Conservation (phyloP, 805 yeast species). For the Hermanozyma aechmeae region DNA sequence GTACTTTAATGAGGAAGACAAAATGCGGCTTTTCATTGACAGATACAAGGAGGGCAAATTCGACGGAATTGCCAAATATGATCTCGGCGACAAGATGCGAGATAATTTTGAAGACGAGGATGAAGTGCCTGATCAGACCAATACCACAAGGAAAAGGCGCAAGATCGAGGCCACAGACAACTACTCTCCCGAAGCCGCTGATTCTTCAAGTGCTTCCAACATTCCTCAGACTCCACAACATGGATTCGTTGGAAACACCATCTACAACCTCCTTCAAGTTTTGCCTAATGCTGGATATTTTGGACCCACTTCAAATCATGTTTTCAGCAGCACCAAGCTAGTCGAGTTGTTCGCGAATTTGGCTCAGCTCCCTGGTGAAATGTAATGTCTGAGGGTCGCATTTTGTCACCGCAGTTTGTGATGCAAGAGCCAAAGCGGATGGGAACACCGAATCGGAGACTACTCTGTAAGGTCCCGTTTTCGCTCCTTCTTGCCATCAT, state of each 20-base stretch:
- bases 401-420: not conserved
- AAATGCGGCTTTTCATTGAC: slow-evolving; percentile 26
- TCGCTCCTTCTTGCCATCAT: not conserved
- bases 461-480: not conserved
- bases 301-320: slow-evolving; percentile 34
- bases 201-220: too few relatives aligned
- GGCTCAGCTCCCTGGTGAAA: slow-evolving; percentile 11
- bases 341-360: slow-evolving; percentile 31
- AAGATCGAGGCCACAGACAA: slow-evolving; percentile 2
- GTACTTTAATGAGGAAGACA: slow-evolving; percentile 53
- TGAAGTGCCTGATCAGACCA: slow-evolving; percentile 1
- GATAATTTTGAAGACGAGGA: slow-evolving; percentile 2
- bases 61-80: slow-evolving; percentile 29
- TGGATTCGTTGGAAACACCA: slow-evolving; percentile 23
- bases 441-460: not conserved
- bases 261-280: slow-evolving; percentile 39
- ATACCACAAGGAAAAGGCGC: too few relatives aligned
- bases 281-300: slow-evolving; percentile 56
- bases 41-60: slow-evolving; percentile 27
- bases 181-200: slow-evolving; percentile 5
- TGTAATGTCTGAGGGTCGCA: not conserved
- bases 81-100: slow-evolving; percentile 18
- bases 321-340: slow-evolving; percentile 47
- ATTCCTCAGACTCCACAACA: slow-evolving; percentile 4
- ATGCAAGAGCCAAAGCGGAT: not conserved